A percentile compares a stretch with the other conserved stretches of the same genome.
Evolutionary conservation across 106 monocot genomes (phyloP).

Genomic region (Phalaenopsis equestris): DNA sequence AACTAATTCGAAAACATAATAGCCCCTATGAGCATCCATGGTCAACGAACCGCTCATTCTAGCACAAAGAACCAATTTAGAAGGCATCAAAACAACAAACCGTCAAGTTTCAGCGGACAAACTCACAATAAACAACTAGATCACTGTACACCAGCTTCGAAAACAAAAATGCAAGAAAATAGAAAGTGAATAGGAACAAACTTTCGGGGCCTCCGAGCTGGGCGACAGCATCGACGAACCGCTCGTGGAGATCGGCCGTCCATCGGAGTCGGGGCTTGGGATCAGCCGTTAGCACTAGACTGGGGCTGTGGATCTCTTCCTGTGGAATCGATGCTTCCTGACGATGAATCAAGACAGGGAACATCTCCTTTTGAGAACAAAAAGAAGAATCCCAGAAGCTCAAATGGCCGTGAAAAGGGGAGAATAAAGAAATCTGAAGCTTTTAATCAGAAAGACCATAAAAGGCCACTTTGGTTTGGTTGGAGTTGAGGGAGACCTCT

Average conservation of each 20-base stretch:
- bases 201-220: conserved; percentile 98
- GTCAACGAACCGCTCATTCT: neutral
- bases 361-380: conserved; percentile 41
- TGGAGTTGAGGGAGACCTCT: no score
- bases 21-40: neutral
- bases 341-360: conserved; percentile 68
- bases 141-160: neutral
- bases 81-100: neutral
- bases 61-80: neutral
- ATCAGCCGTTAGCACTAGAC: conserved; percentile 84
- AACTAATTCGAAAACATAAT: neutral
- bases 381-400: conserved; percentile 1
- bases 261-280: conserved; percentile 95
- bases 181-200: conserved; percentile 19
- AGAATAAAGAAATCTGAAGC: conserved; percentile 4
- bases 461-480: no score
- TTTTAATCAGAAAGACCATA: neutral
- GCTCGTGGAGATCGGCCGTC: conserved; percentile 96
- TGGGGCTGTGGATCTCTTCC: conserved; percentile 56
- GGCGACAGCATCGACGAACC: conserved; percentile 88
- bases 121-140: neutral
- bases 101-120: neutral
- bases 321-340: conserved; percentile 48
- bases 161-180: neutral
- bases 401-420: neutral